These are phyloP conservation scores for Sarocladiaceae sp. DNA, from an alignment of 2,329 filamentous ascomycete species.

Conservation along the genomic window DNA sequence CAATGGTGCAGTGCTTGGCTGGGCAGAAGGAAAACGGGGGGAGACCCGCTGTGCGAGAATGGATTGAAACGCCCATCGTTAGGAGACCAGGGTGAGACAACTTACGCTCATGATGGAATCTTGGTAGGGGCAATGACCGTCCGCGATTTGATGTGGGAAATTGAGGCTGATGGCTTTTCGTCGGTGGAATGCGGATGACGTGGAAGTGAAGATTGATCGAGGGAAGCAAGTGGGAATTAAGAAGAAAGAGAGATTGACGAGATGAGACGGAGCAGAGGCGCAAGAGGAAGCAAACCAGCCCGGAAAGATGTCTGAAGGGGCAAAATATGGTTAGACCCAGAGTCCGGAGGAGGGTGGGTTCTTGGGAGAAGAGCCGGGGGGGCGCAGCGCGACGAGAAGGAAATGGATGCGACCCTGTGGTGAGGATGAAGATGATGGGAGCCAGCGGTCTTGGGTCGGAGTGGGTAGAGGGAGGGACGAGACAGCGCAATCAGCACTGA, in stretches of 20 bases:
- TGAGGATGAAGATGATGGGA: too few species aligned
- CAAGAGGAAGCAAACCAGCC: slow-evolving; percentile 6
- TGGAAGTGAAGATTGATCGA: background rate
- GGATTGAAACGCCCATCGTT: slow-evolving; percentile 11
- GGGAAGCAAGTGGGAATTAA: background rate
- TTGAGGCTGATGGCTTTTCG: background rate
- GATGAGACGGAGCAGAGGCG: too few species aligned
- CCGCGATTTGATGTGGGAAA: background rate
- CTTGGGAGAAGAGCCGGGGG: too few species aligned
- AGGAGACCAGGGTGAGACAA: slow-evolving; percentile 24
- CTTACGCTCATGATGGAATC: slow-evolving; percentile 42
- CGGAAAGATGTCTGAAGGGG: slow-evolving; percentile 3
- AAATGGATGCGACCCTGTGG: too few species aligned
- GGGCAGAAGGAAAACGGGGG: background rate
- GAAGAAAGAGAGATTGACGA: background rate
- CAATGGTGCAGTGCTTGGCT: too few species aligned
- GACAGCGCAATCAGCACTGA: too few species aligned
- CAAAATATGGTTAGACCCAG: slow-evolving; percentile 6
- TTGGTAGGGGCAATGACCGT: slow-evolving; percentile 2
- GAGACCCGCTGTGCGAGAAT: slow-evolving; percentile 6
- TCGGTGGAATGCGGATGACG: slow-evolving; percentile 3
- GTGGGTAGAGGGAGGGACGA: too few species aligned
- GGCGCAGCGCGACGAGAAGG: background rate
- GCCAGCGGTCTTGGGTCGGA: too few species aligned
- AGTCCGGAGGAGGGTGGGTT: slow-evolving; percentile 5